These are phyloP conservation scores for Capsella bursapastoris DNA, from an alignment of 345 rosid genomes.

Conservation along the genomic window DNA sequence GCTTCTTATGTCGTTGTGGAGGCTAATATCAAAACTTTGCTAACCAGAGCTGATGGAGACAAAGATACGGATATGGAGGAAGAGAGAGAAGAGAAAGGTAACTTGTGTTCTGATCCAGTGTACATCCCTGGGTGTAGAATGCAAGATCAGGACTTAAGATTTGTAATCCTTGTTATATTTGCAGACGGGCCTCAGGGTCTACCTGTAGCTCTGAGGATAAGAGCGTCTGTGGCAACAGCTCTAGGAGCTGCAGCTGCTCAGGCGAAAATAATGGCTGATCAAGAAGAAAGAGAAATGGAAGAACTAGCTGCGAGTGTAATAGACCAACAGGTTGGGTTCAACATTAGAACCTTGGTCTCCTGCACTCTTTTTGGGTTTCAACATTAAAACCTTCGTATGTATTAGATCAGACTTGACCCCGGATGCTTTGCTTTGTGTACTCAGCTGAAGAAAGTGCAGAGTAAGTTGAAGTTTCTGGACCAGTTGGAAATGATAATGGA, in stretches of 20 bases:
- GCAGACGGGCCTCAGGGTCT: slow-evolving; percentile 55
- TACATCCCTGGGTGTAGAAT: not conserved
- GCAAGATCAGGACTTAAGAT: not conserved
- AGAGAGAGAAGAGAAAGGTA: slow-evolving; percentile 38
- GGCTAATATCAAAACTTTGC: slow-evolving; percentile 11
- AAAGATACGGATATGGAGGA: slow-evolving; percentile 57
- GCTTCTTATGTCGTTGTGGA: not conserved
- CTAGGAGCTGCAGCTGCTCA: slow-evolving; percentile 84
- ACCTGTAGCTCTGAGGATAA: slow-evolving; percentile 66
- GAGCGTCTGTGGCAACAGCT: slow-evolving; percentile 77
- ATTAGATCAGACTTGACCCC: slow-evolving; percentile 3
- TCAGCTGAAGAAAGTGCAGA: slow-evolving; percentile 76
- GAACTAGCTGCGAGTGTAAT: slow-evolving; percentile 61
- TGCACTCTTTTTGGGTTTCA: not conserved
- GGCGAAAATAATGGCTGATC: slow-evolving; percentile 82
- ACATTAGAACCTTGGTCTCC: not conserved
- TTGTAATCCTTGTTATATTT: slow-evolving; percentile 18
- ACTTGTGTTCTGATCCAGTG: not conserved
- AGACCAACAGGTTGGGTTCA: slow-evolving; percentile 69
- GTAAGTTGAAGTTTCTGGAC: slow-evolving; percentile 69
- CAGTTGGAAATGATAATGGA: slow-evolving; percentile 80
- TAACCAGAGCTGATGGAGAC: slow-evolving; percentile 50
- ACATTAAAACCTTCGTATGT: not conserved
- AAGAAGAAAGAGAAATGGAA: slow-evolving; percentile 83
- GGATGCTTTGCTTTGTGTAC: not conserved